phyloP scores from a whole-genome alignment of 148 eudicot genomes.

The Camellia sinensis region DNA sequence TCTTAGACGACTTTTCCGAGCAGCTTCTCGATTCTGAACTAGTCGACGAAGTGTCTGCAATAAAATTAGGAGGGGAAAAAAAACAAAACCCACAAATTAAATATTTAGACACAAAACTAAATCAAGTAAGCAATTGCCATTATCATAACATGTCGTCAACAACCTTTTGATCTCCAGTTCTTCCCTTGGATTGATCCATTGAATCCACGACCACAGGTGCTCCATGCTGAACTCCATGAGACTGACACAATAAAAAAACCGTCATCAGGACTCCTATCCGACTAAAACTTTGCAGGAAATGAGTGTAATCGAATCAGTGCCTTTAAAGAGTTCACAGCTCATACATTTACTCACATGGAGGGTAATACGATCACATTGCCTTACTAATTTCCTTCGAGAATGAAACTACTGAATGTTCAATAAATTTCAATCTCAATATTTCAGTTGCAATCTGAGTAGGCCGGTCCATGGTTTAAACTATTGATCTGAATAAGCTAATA shows the following conservation, averaged over 20 bases:
- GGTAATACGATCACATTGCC: not conserved
- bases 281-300: too few relatives aligned
- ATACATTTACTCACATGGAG: not conserved
- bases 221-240: conserved; percentile 46
- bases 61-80: not conserved
- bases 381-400: not conserved
- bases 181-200: conserved; percentile 54
- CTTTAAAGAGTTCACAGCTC: not conserved
- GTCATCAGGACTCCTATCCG: not conserved
- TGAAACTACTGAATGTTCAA: not conserved
- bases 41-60: conserved; percentile 68
- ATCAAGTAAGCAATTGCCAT: not conserved
- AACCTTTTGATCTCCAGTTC: conserved; percentile 78
- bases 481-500: too few relatives aligned
- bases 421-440: too few relatives aligned
- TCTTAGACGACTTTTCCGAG: conserved; percentile 86
- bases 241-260: conserved; percentile 34
- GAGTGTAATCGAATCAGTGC: too few relatives aligned
- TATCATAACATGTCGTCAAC: not conserved
- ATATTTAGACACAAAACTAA: not conserved
- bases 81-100: not conserved
- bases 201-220: conserved; percentile 51
- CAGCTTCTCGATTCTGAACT: conserved; percentile 98
- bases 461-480: too few relatives aligned
- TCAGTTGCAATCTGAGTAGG: too few relatives aligned